Evolutionary conservation across 1,284 basidiomycete species (phyloP), one percentile per base, ranked within the genome.

Genomic region (Grifola frondosa): DNA sequence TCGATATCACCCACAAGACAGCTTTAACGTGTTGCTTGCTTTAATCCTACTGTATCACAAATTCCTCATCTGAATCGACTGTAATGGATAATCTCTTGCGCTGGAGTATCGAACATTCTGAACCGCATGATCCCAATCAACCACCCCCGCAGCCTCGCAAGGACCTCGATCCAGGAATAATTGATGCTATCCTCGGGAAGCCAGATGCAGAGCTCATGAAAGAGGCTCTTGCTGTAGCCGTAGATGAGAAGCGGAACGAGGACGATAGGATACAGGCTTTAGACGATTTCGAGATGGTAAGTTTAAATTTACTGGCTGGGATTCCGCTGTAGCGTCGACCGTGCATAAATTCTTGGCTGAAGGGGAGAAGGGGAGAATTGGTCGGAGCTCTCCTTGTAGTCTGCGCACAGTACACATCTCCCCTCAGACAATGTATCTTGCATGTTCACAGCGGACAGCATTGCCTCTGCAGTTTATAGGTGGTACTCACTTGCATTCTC

Each of bases 231-330:
- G 74, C 73, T 3, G 66, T 81, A 40, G 91, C 91, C 2, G 60
- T 78, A n/a, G 86, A 96, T 60, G 67, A 73, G 23, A 69, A 60
- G 19, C 73, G 72, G 30, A 66, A 70, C 21, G 80, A 90, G 45
- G 83, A 87, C 30, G 80, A 82, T 15, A 68, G 92, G 23, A 70
- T 92, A 36, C 71, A 78, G 15, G 94, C 96, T 0, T 72, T 98
- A 56, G 96, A 99, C 68, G 83, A 98, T 63, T 78, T 98, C 42
- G 97, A 99, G 69, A 93, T 98, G 93, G 91, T 91, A 42, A 41
- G 73, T 63, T 9, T 53, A 3, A 19, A 30, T n/a, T n/a, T n/a
- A n/a, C n/a, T n/a, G n/a, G n/a, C n/a, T n/a, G n/a, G n/a, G n/a
- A n/a, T n/a, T n/a, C n/a, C n/a, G n/a, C n/a, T n/a, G n/a, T n/a